These are phyloP conservation scores for Ophiostoma ips DNA, from an alignment of 2,329 filamentous ascomycete genomes.

Conservation along the genomic window DNA sequence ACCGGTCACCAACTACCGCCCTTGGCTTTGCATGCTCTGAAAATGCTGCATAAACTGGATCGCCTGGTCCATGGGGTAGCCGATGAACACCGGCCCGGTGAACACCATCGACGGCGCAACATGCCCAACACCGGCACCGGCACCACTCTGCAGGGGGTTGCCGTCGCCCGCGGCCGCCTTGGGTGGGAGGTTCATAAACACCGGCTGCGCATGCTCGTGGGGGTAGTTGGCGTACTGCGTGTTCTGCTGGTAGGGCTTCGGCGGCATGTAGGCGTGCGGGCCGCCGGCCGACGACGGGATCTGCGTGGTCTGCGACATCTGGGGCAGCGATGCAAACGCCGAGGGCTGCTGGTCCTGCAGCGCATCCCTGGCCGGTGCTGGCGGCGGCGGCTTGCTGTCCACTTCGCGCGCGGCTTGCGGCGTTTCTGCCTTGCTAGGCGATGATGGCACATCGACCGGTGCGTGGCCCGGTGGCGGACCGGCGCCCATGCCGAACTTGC, in stretches of 20 bases:
- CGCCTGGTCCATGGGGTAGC: constrained; percentile 76
- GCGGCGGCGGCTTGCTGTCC: constrained; percentile 3
- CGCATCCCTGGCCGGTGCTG: constrained; percentile 16
- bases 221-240: not conserved
- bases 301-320: constrained; percentile 1
- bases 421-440: not conserved
- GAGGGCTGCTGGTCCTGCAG: not conserved
- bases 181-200: constrained; percentile 32
- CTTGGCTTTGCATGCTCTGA: constrained; percentile 17
- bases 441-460: not conserved
- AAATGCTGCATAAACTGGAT: constrained; percentile 56
- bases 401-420: not conserved
- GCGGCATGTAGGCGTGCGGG: not conserved
- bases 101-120: constrained; percentile 65
- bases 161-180: not conserved
- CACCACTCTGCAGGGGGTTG: constrained; percentile 15
- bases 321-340: not conserved
- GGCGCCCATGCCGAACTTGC: constrained; percentile 16
- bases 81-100: constrained; percentile 87
- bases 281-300: constrained; percentile 4
- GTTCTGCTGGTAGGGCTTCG: not conserved
- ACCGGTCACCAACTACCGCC: not conserved
- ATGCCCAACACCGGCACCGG: not conserved
- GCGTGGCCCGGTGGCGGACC: constrained; percentile 4
- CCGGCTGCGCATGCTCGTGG: constrained; percentile 25